phyloP scores from a whole-genome alignment of 495 filamentous ascomycete genomes.

The Diplogelasinospora grovesii region DNA sequence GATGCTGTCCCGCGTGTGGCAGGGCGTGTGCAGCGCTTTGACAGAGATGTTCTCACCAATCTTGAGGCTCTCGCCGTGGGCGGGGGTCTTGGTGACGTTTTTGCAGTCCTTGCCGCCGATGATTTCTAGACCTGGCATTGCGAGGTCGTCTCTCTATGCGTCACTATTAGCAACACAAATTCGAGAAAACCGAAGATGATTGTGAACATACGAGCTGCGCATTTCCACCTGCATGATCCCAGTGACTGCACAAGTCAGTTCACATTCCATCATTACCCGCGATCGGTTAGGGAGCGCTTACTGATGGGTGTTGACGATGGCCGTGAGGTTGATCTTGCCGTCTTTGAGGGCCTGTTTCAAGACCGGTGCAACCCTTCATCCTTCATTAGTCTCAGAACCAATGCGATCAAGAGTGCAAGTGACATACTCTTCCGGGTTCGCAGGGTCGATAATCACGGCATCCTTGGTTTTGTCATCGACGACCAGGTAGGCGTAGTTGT shows the following conservation, averaged over 20 bases:
- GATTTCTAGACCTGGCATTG: conserved; percentile 65
- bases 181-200: no score
- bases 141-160: no score
- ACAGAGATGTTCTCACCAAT: conserved; percentile 84
- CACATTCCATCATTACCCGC: no score
- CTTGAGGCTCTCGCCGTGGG: conserved; percentile 69
- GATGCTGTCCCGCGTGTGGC: conserved; percentile 97
- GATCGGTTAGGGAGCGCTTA: conserved; percentile 35
- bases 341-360: conserved; percentile 63
- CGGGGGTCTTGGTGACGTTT: conserved; percentile 66
- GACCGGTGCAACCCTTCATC: conserved; percentile 67
- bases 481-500: conserved; percentile 97
- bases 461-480: conserved; percentile 80
- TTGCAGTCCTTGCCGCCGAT: conserved; percentile 86
- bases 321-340: conserved; percentile 72
- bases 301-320: conserved; percentile 97
- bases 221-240: conserved; percentile 94
- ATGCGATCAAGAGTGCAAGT: background rate
- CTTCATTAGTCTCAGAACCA: background rate
- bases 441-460: conserved; percentile 94
- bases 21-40: conserved; percentile 88
- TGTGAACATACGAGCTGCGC: conserved; percentile 55
- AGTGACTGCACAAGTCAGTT: conserved; percentile 61
- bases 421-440: conserved; percentile 81
- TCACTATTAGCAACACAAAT: no score